Evolutionary conservation across 305 asterid genomes (phyloP).

Genomic region (Rubia occidens): DNA sequence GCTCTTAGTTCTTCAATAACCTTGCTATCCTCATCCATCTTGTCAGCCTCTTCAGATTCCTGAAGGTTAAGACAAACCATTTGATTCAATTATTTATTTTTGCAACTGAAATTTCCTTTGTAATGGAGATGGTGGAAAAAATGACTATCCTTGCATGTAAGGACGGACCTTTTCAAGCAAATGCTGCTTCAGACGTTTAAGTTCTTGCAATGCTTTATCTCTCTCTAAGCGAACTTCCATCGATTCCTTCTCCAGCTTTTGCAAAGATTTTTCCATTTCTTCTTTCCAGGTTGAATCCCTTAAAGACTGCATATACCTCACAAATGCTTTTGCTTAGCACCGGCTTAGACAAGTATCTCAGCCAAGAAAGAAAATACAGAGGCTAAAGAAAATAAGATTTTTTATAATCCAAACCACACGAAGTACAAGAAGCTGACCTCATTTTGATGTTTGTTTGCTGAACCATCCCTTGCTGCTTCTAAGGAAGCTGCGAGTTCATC

Average conservation of each 20-base stretch:
- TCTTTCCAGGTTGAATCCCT: conserved; percentile 53
- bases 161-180: conserved; percentile 70
- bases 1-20: conserved; percentile 78
- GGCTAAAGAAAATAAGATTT: conserved; percentile 3
- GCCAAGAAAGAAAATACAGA: conserved; percentile 1
- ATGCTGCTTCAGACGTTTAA: conserved; percentile 93
- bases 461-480: conserved; percentile 37
- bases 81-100: conserved; percentile 3
- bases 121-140: neutral
- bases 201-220: conserved; percentile 74
- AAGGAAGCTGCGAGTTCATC: conserved; percentile 59
- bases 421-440: conserved; percentile 39
- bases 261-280: conserved; percentile 56
- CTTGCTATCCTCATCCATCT: conserved; percentile 95
- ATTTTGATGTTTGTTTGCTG: conserved; percentile 28
- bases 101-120: neutral
- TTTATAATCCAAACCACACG: neutral
- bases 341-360: neutral
- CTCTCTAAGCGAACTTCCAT: conserved; percentile 51
- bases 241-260: conserved; percentile 68
- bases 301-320: conserved; percentile 25
- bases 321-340: conserved; percentile 17
- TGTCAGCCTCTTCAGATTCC: conserved; percentile 98
- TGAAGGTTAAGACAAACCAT: conserved; percentile 27
- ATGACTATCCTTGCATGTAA: neutral